A percentile compares a stretch with the other conserved stretches of the same genome.
Conservation (phyloP, 768 basidiomycete genomes). For the Lentinula edodes region DNA sequence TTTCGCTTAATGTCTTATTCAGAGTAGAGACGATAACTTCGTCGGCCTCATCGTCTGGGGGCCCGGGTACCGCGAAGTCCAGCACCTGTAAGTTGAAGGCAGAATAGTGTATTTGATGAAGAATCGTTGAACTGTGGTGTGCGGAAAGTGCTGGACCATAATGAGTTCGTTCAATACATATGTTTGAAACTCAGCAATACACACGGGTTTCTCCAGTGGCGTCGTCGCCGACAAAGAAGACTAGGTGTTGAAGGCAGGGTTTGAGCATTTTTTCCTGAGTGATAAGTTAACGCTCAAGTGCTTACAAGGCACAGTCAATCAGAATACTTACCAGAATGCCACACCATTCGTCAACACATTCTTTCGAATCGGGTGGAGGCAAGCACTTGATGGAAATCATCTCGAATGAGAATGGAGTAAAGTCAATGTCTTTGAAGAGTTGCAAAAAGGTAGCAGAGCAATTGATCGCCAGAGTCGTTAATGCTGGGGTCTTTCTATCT, state of each 20-base stretch:
- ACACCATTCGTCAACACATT: background rate
- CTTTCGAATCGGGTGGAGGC: background rate
- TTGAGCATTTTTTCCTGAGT: background rate
- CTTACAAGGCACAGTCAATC: background rate
- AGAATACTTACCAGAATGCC: background rate
- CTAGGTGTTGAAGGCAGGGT: background rate
- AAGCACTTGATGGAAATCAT: background rate
- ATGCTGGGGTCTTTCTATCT: background rate
- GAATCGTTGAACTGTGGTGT: background rate
- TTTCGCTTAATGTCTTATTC: background rate
- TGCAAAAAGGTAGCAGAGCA: background rate
- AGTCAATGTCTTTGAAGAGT: background rate
- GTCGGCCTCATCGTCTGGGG: background rate
- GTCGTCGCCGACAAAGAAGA: background rate
- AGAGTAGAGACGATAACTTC: background rate
- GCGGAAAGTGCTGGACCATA: background rate
- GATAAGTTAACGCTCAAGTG: background rate
- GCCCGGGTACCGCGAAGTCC: background rate
- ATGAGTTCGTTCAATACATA: background rate
- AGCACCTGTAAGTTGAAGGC: background rate
- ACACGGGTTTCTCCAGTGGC: background rate
- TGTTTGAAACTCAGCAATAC: background rate
- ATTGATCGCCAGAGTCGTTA: background rate
- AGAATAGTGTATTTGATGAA: background rate
- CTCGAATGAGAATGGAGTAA: background rate